Base-by-base conservation (phyloP, 164 flowering plant genomes). In the Liquidambar formosana region DNA sequence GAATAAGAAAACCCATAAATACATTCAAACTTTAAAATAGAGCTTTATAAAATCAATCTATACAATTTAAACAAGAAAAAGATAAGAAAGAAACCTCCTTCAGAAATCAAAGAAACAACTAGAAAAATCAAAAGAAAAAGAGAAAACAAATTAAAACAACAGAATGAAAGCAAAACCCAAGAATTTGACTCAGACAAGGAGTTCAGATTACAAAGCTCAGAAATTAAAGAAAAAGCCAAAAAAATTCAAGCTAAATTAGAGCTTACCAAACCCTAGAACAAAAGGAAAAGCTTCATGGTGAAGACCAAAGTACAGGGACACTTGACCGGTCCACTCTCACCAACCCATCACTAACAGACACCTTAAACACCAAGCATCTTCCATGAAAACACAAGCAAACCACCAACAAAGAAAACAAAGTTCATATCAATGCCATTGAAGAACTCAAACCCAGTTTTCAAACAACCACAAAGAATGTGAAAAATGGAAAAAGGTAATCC, bases 281-380 rank as follows among this genome's bases (percentile, higher is more conserved):
- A 48, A 69, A 26, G 33, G 57, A 60, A 72, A 79, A 54, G 71
- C 79, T 73, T 79, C 64, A 62, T 51, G 12, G 48, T 63, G 53
- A 76, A 79, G 82, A 21, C 27, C 25, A 73, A 47, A 70, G 53
- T 70, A 48, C 67, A 59, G 52, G 21, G 41, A 59, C 19, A 60
- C 62, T 5, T 54, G 11, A 61, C 66, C 57, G 79, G 79, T 73
- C 68, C 70, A 72, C 78, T 49, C 69, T 59, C 72, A 79, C 79
- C 79, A 75, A 73, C 74, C 57, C 67, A 67, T 66, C 41, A 58
- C 45, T 54, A 72, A 66, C 26, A n/a, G n/a, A n/a, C n/a, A n/a
- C 78, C 75, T 75, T 72, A 54, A 56, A 69, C 66, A 69, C 65
- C 68, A 78, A 75, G 78, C 78, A 75, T 72, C 72, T 69, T 72